phyloP scores from a whole-genome alignment of 306 rosid genomes.

The Oxytropis ochrocephala region DNA sequence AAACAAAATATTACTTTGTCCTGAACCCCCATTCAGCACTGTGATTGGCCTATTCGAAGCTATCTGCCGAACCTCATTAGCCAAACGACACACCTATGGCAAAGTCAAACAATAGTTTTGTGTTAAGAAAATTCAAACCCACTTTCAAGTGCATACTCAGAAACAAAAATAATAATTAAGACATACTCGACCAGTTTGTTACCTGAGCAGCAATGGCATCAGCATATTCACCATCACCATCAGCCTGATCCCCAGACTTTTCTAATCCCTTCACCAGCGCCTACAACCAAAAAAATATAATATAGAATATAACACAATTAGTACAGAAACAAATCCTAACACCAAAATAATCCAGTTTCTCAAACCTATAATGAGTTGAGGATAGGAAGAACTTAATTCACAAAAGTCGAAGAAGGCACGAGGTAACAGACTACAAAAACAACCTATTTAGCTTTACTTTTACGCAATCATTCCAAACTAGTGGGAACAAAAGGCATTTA shows the following conservation, averaged over 20 bases:
- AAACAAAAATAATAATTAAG: background rate
- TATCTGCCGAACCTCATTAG: constrained; percentile 54
- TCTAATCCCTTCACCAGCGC: constrained; percentile 63
- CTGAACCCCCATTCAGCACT: constrained; percentile 60
- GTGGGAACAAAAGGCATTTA: background rate
- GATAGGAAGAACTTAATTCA: background rate
- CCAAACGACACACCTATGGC: constrained; percentile 66
- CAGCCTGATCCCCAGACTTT: constrained; percentile 54
- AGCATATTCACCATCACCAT: constrained; percentile 50
- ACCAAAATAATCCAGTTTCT: background rate
- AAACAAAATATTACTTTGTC: constrained; percentile 39
- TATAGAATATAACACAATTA: background rate
- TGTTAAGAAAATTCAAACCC: background rate
- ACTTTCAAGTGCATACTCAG: background rate
- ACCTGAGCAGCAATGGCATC: constrained; percentile 85
- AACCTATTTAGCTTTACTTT: background rate
- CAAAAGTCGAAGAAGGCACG: background rate
- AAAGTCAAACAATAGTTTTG: constrained; percentile 8
- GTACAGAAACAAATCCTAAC: background rate
- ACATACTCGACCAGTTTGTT: background rate
- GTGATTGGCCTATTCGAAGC: constrained; percentile 43
- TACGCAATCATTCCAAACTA: background rate
- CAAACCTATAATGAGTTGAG: background rate
- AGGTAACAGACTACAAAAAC: background rate
- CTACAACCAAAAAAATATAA: constrained; percentile 26